Conservation (phyloP, 768 basidiomycete genomes). For the Leccinum rimulosum region DNA sequence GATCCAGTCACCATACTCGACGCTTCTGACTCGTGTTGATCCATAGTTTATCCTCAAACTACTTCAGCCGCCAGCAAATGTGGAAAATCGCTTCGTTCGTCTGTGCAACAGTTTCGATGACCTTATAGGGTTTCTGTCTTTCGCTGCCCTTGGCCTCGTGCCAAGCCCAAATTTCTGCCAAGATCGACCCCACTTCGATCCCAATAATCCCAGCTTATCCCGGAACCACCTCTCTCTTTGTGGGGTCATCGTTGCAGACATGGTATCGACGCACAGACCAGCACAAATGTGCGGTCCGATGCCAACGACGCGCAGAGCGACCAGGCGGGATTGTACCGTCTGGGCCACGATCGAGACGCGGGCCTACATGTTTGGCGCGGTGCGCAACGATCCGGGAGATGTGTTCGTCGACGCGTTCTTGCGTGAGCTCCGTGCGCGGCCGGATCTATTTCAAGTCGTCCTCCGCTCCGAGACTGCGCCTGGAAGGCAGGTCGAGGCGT, state of each 20-base stretch:
- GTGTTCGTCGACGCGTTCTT: constrained; percentile 27
- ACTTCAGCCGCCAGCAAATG: constrained; percentile 13
- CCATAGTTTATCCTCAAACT: constrained; percentile 6
- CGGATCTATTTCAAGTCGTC: constrained; percentile 32
- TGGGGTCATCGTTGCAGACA: constrained; percentile 21
- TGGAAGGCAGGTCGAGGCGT: constrained; percentile 18
- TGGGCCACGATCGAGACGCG: constrained; percentile 27
- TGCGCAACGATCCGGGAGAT: constrained; percentile 27
- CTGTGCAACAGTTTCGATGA: constrained; percentile 32
- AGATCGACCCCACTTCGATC: background rate
- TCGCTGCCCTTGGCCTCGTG: constrained; percentile 19
- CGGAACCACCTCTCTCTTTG: constrained; percentile 23
- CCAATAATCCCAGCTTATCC: constrained; percentile 1
- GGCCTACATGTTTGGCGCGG: constrained; percentile 32
- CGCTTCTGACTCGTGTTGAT: background rate
- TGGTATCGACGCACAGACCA: constrained; percentile 6
- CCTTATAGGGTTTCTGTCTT: constrained; percentile 29
- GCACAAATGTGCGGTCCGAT: background rate
- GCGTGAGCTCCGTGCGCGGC: constrained; percentile 28
- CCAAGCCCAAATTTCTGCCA: constrained; percentile 22
- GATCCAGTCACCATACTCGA: background rate
- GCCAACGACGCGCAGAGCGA: constrained; percentile 8
- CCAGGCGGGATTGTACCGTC: constrained; percentile 12
- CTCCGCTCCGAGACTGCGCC: constrained; percentile 30
- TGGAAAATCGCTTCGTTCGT: constrained; percentile 32